These are phyloP conservation scores for Candida koratica DNA, from an alignment of 805 yeast species.

Conservation along the genomic window DNA sequence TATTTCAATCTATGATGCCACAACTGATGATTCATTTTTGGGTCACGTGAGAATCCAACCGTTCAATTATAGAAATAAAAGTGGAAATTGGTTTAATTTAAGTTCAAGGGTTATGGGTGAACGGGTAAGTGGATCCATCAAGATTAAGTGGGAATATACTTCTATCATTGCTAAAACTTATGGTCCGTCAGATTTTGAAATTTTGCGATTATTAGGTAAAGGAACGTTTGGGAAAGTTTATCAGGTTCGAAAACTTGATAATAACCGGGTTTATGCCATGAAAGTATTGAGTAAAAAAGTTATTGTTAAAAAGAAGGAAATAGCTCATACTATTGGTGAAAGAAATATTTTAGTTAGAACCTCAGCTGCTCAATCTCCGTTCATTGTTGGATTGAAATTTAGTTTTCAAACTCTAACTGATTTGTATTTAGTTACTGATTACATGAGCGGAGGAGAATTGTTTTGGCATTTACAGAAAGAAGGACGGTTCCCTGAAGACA, in stretches of 20 bases:
- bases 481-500: slow-evolving; percentile 86
- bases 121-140: slow-evolving; percentile 71
- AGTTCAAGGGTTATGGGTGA: slow-evolving; percentile 74
- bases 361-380: slow-evolving; percentile 82
- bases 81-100: slow-evolving; percentile 69
- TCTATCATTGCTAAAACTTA: slow-evolving; percentile 67
- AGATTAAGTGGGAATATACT: slow-evolving; percentile 66
- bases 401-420: slow-evolving; percentile 95
- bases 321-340: slow-evolving; percentile 97
- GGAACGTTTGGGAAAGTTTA: slow-evolving; percentile 98
- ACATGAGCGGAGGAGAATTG: slow-evolving; percentile 97
- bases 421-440: slow-evolving; percentile 90
- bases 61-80: slow-evolving; percentile 39
- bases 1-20: slow-evolving; percentile 86
- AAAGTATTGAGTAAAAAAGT: slow-evolving; percentile 91
- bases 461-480: slow-evolving; percentile 97
- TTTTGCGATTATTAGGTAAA: slow-evolving; percentile 83
- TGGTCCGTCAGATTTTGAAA: slow-evolving; percentile 94
- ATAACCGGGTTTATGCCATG: slow-evolving; percentile 93
- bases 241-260: slow-evolving; percentile 90
- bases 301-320: slow-evolving; percentile 93
- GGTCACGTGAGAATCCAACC: slow-evolving; percentile 82
- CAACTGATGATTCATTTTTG: slow-evolving; percentile 73
- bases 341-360: slow-evolving; percentile 92
- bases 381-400: slow-evolving; percentile 92